Base-by-base conservation (phyloP, 176 grass and related monocot genomes). In the Hyparrhenia diplandra region DNA sequence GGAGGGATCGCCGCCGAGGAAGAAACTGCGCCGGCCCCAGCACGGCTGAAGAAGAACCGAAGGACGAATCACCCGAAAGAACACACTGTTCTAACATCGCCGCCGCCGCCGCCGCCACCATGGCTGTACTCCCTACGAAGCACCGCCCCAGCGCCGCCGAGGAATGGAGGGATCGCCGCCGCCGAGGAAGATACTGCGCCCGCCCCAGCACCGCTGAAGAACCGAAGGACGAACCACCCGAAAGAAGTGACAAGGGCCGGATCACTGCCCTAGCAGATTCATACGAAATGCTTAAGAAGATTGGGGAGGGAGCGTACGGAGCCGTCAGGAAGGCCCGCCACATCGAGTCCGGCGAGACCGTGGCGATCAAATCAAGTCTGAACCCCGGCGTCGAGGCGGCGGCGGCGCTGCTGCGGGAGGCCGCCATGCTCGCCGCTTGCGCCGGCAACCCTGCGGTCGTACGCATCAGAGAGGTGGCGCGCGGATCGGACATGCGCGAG, bases 261-360 rank as follows among this genome's bases (percentile, higher is more conserved):
- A 17, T 76, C 14, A 47, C 45, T 2, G 7, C 5, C n/a, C 0
- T 40, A 2, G 4, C 6, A 12, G 13, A 46, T 3, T 80, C 47
- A 0, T 81, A 81, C 23, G 0, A 20, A 9, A 1, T 0, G 0
- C 0, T 60, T 1, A 8, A 4, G 2, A 5, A 24, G 27, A 34
- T 72, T 20, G 54, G 67, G 1, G 27, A 24, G 37, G 80, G 68
- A 0, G 68, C 54, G 0, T 72, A n/a, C 27, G 67, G 68, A 0
- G 27, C 2, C 12, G 54, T 82, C 1, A 6, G 0, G 0, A 72
- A 28, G 54, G 79, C 79, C 4, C 54, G 18, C 0, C 25, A 82
- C 54, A 27, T 14, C 0, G 0, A 10, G 0, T 61, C 67, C 6
- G 52, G 67, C 4, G 37, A 72, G 12, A 0, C 3, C 0, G 68